Percentiles rank a stretch among this genome's conserved stretches.
Conservation (phyloP, 345 rosid species). For the Laguncularia racemosa region DNA sequence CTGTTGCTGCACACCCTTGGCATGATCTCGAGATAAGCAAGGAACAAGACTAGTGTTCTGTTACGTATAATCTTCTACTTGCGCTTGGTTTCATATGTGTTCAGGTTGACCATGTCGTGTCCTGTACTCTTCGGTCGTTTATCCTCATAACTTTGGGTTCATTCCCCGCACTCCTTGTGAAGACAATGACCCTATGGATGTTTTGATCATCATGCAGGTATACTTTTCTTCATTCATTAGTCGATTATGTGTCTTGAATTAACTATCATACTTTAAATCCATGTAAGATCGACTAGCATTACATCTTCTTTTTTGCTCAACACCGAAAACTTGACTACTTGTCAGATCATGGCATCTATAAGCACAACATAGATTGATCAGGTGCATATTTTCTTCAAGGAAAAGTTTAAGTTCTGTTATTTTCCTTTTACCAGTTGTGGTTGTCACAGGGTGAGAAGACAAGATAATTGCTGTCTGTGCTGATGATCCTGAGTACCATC, state of each 20-base stretch:
- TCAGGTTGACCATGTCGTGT: slow-evolving; percentile 44
- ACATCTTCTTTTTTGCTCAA: not conserved
- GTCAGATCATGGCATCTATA: no score
- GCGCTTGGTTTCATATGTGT: not conserved
- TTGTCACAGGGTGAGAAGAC: slow-evolving; percentile 85
- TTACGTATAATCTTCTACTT: not conserved
- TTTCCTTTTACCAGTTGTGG: not conserved
- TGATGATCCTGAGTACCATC: slow-evolving; percentile 49
- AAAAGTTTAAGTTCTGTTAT: not conserved
- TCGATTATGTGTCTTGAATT: slow-evolving; percentile 7
- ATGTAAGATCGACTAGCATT: no score
- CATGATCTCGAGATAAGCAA: slow-evolving; percentile 97
- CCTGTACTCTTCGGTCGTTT: slow-evolving; percentile 55
- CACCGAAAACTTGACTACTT: not conserved
- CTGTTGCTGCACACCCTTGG: slow-evolving; percentile 98
- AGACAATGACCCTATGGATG: slow-evolving; percentile 54
- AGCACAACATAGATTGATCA: slow-evolving; percentile 31
- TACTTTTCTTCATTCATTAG: slow-evolving; percentile 5
- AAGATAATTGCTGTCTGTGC: slow-evolving; percentile 56
- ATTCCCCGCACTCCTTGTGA: slow-evolving; percentile 49
- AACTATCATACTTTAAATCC: no score
- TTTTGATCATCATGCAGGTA: slow-evolving; percentile 65
- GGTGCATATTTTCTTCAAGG: slow-evolving; percentile 28
- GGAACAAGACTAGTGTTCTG: not conserved
- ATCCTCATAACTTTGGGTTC: slow-evolving; percentile 84